These are phyloP conservation scores for Talaromyces stipitatus DNA, from an alignment of 495 filamentous ascomycete species.

Conservation along the genomic window DNA sequence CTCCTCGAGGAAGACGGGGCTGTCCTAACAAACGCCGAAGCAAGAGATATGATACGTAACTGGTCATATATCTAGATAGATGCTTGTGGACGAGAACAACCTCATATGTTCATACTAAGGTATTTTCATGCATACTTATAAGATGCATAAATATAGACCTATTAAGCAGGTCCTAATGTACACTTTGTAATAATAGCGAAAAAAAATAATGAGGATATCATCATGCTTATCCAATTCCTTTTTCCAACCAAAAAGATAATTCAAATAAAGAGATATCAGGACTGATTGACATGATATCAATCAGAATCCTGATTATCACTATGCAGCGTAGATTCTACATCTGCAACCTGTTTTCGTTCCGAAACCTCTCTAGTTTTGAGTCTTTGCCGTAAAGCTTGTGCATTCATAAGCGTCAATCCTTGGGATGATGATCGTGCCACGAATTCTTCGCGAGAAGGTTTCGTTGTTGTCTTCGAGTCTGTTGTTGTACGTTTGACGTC, in stretches of 20 bases:
- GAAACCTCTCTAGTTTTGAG: constrained; percentile 63
- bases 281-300: background rate
- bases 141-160: background rate
- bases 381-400: constrained; percentile 44
- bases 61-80: too few species aligned
- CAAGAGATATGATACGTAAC: too few species aligned
- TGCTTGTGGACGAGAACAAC: too few species aligned
- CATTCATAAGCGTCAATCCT: constrained; percentile 79
- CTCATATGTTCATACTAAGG: background rate
- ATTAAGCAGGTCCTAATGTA: background rate
- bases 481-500: constrained; percentile 14
- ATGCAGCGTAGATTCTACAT: constrained; percentile 28
- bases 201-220: background rate
- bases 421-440: constrained; percentile 40
- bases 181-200: background rate
- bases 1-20: too few species aligned
- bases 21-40: too few species aligned
- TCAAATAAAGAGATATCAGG: background rate
- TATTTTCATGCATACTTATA: background rate
- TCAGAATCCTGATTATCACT: background rate
- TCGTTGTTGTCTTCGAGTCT: background rate
- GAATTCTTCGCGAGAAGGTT: constrained; percentile 6
- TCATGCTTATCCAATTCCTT: background rate
- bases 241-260: background rate
- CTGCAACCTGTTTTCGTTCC: constrained; percentile 80